Evolutionary conservation across 371 early-diverging fungal genomes (phyloP), one percentile per base, ranked within the genome.

Genomic region (Vairimorpha necatrix): DNA sequence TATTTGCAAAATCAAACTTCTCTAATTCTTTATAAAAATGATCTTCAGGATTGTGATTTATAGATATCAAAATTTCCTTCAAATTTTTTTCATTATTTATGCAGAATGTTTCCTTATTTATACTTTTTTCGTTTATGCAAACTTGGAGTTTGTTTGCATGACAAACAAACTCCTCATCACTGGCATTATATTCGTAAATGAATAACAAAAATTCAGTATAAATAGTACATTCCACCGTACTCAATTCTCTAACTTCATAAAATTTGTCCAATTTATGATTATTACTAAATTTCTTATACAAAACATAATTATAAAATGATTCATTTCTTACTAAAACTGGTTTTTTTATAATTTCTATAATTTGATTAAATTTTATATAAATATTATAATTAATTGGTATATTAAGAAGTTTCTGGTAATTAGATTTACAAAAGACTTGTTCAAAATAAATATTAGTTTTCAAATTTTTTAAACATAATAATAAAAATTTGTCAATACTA

Each of bases 261-360:
- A 38, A 38, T 38, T 48, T 32, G 33, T 72, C 62, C 24, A 61
- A 61, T 42, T 46, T 60, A 24, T 60, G 62, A 22, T 60, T 50
- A 16, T 46, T 33, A 24, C 47, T 61, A n/a, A 16, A 32, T 13
- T 72, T n/a, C 28, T 61, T 72, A 39, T 72, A 72, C 6, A 72
- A 38, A 11, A 47, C 34, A 32, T 72, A 72, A 34, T 72, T 72
- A 33, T 72, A 72, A 28, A 72, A 58, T 24, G 28, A 42, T 32
- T 48, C 36, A 18, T 61, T 6, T 20, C 61, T 39, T 54, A 72
- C 24, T 34, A 22, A 47, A 62, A 47, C 47, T 18, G 60, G 39
- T 0, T 6, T 32, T 32, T 26, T 30, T 28, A 20, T 60, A 26
- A 60, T 32, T 22, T 32, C 32, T 11, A 60, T 60, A 14, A 72